These are phyloP conservation scores for Psidium friedrichsthalianum DNA, from an alignment of 345 rosid genomes.

Conservation along the genomic window DNA sequence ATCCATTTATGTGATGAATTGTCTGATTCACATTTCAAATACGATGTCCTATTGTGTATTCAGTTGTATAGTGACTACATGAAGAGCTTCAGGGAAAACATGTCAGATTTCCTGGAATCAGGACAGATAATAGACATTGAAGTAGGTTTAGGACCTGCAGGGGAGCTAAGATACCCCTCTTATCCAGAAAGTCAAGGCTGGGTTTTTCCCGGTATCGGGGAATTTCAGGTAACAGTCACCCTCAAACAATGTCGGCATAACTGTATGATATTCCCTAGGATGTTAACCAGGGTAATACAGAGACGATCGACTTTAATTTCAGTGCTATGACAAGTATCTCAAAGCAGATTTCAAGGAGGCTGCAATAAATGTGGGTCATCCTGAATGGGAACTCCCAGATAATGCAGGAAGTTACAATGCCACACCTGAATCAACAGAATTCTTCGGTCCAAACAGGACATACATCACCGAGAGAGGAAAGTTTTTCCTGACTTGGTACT, in stretches of 20 bases:
- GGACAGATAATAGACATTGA: constrained; percentile 64
- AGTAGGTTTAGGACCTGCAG: constrained; percentile 87
- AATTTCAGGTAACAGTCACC: constrained; percentile 45
- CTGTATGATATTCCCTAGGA: not conserved
- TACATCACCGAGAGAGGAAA: constrained; percentile 48
- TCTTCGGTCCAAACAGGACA: constrained; percentile 51
- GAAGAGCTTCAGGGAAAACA: constrained; percentile 66
- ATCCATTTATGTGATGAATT: not conserved
- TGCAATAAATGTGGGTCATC: constrained; percentile 50
- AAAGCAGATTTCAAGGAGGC: constrained; percentile 58
- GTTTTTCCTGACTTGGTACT: constrained; percentile 63
- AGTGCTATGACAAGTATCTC: constrained; percentile 72
- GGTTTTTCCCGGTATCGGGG: constrained; percentile 79
- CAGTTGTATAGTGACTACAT: constrained; percentile 73
- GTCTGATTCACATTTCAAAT: not conserved
- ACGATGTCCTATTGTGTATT: not conserved
- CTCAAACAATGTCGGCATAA: not conserved
- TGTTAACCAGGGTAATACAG: not conserved
- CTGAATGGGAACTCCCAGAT: constrained; percentile 69
- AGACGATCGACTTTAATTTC: not conserved
- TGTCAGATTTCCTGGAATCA: constrained; percentile 50
- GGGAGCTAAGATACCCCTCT: constrained; percentile 84
- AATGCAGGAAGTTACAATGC: constrained; percentile 65
- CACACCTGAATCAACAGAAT: constrained; percentile 45
- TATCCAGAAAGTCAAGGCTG: constrained; percentile 70